Percentiles rank a stretch among this genome's conserved stretches.
These are phyloP conservation scores for Didymella lethalis DNA, from an alignment of 2,329 filamentous ascomycete genomes.

Conservation along the genomic window DNA sequence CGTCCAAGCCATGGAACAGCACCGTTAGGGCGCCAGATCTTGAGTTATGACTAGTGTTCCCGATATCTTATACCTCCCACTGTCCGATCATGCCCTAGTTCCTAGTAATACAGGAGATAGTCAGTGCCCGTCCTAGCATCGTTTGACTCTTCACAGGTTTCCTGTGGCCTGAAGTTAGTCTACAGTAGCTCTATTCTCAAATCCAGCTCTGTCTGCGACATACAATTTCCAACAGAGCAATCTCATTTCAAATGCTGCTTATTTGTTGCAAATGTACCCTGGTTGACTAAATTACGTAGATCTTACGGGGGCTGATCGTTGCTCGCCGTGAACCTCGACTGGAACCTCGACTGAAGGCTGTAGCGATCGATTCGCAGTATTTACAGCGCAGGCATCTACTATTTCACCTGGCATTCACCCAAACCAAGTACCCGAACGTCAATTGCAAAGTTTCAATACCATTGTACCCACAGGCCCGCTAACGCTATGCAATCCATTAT, in stretches of 20 bases:
- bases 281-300: conserved; percentile 13
- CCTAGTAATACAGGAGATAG: too few relatives aligned
- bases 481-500: neutral
- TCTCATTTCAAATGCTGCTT: conserved; percentile 12
- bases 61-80: neutral
- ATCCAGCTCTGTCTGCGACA: neutral
- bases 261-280: conserved; percentile 13
- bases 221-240: conserved; percentile 23
- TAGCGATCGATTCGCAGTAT: conserved; percentile 14
- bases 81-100: neutral
- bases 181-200: too few relatives aligned
- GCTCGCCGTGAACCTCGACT: neutral
- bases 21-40: conserved; percentile 1
- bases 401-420: neutral
- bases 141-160: too few relatives aligned
- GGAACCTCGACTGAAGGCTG: neutral
- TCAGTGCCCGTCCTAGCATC: neutral
- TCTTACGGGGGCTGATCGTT: conserved; percentile 2
- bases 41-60: neutral
- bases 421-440: neutral
- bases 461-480: neutral
- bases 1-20: conserved; percentile 6
- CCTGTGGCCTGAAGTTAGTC: too few relatives aligned
- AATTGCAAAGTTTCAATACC: neutral
- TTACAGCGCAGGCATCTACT: too few relatives aligned